Evolutionary conservation across 1,284 basidiomycete species (phyloP), one percentile per base, ranked within the genome.

Genomic region (Bondarzewia mesenterica): DNA sequence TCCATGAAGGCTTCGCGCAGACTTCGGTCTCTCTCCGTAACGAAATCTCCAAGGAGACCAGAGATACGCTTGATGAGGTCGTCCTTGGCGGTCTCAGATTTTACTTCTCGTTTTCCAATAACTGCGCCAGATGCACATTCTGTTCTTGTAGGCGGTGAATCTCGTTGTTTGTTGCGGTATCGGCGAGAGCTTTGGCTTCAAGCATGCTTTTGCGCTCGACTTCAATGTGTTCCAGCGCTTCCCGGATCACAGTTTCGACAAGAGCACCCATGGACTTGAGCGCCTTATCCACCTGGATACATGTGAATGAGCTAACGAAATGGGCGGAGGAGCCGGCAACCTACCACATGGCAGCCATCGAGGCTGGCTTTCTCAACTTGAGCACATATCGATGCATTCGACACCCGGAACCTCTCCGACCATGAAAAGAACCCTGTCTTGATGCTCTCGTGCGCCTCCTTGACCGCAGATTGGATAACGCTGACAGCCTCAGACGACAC

Each of bases 31-130:
- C 88, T 79, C 42, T 82, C 73, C 22, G 77, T 68, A 10, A 82
- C 75, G 62, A 86, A 93, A 16, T 80, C 82, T 18, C 76, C 77
- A 2, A 95, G 67, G 52, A 93, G 69, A 5, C 70, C 70, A 0
- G 86, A 84, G 49, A 95, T 74, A 32, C 82, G 81, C 42, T 82
- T 74, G 37, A 91, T 66, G 5, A 95, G 65, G 42, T 87, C 82
- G 35, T 83, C 80, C 54, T 82, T 85, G 2, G 86, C 77, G 45
- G 74, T 76, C 23, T 81, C 76, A 0, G 82, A 75, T 53, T 80
- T 85, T 5, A 65, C 60, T 59, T 76, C 64, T 94, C 89, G 4
- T 75, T 66, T 52, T 82, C 75, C 3, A 94, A 67, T 52, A 90
- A 68, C 21, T 72, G 70, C 1, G 68, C 64, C 25, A 96, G 72